Conservation (phyloP, 345 rosid species). For the Turnera subulata region DNA sequence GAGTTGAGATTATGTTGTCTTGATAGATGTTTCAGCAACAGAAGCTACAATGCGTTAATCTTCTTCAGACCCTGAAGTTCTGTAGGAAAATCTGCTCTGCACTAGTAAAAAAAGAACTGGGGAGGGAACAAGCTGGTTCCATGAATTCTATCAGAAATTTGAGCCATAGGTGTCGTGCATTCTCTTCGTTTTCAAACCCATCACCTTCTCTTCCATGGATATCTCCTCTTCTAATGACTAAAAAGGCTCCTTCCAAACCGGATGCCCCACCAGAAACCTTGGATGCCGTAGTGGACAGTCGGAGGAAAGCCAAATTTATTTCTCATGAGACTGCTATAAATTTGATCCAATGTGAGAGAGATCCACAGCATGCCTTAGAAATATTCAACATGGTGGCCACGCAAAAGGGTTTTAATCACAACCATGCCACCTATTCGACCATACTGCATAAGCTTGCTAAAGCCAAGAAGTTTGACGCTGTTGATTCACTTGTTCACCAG, state of each 20-base stretch:
- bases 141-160: slow-evolving; percentile 9
- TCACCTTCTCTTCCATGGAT: slow-evolving; percentile 58
- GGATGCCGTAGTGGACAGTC: slow-evolving; percentile 14
- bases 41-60: too few relatives aligned
- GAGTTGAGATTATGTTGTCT: too few relatives aligned
- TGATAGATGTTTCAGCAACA: too few relatives aligned
- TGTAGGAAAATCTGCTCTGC: too few relatives aligned
- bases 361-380: slow-evolving; percentile 65
- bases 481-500: slow-evolving; percentile 68
- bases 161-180: background rate
- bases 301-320: slow-evolving; percentile 46
- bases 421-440: slow-evolving; percentile 70
- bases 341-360: slow-evolving; percentile 67
- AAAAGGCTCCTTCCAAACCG: slow-evolving; percentile 16
- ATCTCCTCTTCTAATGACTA: slow-evolving; percentile 42
- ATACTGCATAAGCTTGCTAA: slow-evolving; percentile 62
- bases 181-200: slow-evolving; percentile 18
- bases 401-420: slow-evolving; percentile 80
- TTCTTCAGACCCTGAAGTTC: too few relatives aligned
- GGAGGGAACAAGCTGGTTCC: background rate
- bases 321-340: slow-evolving; percentile 57
- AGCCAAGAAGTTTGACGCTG: slow-evolving; percentile 66
- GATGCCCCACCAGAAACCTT: slow-evolving; percentile 36
- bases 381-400: slow-evolving; percentile 58
- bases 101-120: too few relatives aligned